Evolutionary conservation across 2,329 filamentous ascomycete genomes (phyloP), one percentile per base, ranked within the genome.

Genomic region (Arthrinium puccinioides): DNA sequence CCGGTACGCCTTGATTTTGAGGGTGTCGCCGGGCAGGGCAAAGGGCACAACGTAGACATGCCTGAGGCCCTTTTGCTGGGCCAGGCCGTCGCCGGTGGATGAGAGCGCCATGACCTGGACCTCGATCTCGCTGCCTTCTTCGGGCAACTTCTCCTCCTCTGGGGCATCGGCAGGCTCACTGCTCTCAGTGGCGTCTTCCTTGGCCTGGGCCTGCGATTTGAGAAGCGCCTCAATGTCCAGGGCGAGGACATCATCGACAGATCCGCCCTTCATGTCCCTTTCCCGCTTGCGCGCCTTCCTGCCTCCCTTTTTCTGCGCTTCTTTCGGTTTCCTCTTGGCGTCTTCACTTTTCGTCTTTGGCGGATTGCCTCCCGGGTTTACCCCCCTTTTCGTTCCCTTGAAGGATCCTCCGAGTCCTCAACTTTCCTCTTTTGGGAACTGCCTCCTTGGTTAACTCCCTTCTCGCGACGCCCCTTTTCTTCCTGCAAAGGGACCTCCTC

Each of bases 41-140:
- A 96, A 98, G 4, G 90, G 88, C 2, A 97, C 82, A 35, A 92
- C 82, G 54, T 89, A 96, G 58, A 96, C 69, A 42, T 72, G 74
- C 38, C 76, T 66, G n/a, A 68, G 70, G 42, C 76, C 73, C 20
- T 76, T 64, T n/a, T 77, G 74, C 40, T 86, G 68, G 4, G 85
- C 92, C 39, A 98, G 73, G 3, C 87, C 92, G 49, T 97, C 92
- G 37, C 92, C 92, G 0, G 87, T 95, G 0, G 90, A 97, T 0
- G 90, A 94, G 23, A 97, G 70, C 47, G 85, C 78, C 6, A 79
- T 61, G 40, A 97, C 81, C n/a, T 83, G 79, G 27, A 97, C 76
- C 37, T 95, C 82, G 27, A 92, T 77, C 56, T 94, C 86, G 6
- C 78, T 74, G 41, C 84, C 84, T 26, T 69, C 69, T 46, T 82